These are phyloP conservation scores for Cucurbita ficifolia DNA, from an alignment of 306 rosid genomes.

Conservation along the genomic window DNA sequence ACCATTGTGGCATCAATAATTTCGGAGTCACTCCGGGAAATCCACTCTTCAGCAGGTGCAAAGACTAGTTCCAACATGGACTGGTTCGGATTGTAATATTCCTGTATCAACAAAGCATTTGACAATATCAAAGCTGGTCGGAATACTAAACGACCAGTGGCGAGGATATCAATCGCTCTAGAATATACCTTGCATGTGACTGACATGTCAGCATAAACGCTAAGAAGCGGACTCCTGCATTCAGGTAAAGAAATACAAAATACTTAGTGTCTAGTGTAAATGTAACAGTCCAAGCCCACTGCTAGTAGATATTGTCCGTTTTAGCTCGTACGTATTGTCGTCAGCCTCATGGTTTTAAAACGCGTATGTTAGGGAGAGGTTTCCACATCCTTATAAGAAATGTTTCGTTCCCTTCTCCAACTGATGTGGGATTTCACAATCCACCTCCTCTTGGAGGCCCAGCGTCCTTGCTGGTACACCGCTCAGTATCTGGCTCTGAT, in stretches of 20 bases:
- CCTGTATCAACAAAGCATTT: slow-evolving; percentile 24
- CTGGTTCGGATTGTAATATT: slow-evolving; percentile 75
- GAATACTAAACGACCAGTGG: not conserved
- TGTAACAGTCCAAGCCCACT: no score
- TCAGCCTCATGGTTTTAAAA: no score
- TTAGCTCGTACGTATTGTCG: no score
- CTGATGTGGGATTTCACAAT: no score
- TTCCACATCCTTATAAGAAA: no score
- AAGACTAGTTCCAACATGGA: slow-evolving; percentile 97
- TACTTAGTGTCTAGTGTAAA: not conserved
- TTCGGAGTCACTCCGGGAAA: slow-evolving; percentile 67
- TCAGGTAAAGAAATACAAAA: not conserved
- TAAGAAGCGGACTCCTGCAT: slow-evolving; percentile 88
- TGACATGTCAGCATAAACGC: slow-evolving; percentile 98
- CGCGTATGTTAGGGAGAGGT: no score
- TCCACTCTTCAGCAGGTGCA: slow-evolving; percentile 97
- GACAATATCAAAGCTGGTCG: not conserved
- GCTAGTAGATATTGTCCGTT: no score
- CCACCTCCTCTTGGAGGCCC: no score
- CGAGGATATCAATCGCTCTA: not conserved
- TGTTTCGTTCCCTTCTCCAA: no score
- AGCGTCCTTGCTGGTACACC: no score
- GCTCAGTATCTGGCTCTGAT: no score
- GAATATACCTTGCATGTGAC: slow-evolving; percentile 71
- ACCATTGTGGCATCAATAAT: slow-evolving; percentile 85